These are phyloP conservation scores for Aspergillus affinis DNA, from an alignment of 495 filamentous ascomycete genomes.

Conservation along the genomic window DNA sequence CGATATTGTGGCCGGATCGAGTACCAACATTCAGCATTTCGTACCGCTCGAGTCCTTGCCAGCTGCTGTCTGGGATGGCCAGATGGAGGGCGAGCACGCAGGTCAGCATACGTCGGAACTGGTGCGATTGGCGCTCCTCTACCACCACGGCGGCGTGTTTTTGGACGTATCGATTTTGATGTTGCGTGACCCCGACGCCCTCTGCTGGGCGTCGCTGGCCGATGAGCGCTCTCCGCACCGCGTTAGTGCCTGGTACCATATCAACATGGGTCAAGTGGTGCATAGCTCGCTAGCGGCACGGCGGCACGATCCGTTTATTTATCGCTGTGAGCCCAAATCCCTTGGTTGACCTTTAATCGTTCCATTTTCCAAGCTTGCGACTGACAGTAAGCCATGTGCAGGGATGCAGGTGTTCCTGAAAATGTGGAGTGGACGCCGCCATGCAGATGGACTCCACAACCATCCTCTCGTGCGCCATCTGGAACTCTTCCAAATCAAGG, in stretches of 20 bases:
- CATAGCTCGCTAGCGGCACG: not conserved
- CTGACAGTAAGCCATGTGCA: not conserved
- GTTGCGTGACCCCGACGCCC: slow-evolving; percentile 19
- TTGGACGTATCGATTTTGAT: slow-evolving; percentile 28
- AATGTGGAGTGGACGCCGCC: not conserved
- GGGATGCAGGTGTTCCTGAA: not conserved
- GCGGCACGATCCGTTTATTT: not conserved
- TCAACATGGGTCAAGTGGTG: not conserved
- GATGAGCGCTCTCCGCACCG: slow-evolving; percentile 2
- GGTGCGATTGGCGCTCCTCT: slow-evolving; percentile 18
- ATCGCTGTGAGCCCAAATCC: not conserved
- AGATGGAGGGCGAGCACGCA: slow-evolving; percentile 18
- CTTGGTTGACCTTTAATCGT: not conserved
- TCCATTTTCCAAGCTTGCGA: not conserved
- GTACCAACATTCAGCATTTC: slow-evolving; percentile 16
- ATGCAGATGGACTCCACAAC: not conserved
- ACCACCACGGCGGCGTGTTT: slow-evolving; percentile 25
- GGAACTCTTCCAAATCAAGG: not conserved
- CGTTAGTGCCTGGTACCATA: not conserved
- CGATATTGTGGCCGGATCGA: slow-evolving; percentile 19
- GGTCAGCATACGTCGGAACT: slow-evolving; percentile 28
- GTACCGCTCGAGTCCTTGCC: slow-evolving; percentile 15
- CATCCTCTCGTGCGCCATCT: not conserved
- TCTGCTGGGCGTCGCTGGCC: slow-evolving; percentile 23
- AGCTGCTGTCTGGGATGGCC: slow-evolving; percentile 12